phyloP scores from a whole-genome alignment of 257 asterid species.

The Schizonepeta tenuifolia region DNA sequence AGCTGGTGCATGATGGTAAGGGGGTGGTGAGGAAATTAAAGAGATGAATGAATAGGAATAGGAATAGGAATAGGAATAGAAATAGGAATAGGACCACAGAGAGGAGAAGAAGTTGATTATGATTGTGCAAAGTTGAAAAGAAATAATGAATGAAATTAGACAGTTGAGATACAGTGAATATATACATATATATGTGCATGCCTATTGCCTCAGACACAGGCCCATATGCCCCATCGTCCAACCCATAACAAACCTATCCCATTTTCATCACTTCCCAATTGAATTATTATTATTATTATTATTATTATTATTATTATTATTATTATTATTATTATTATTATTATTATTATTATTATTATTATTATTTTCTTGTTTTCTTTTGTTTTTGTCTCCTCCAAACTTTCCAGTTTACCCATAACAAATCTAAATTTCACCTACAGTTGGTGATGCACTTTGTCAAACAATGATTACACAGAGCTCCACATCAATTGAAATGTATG shows the following conservation, averaged over 20 bases:
- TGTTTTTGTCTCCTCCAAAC: not conserved
- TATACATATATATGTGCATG: no score
- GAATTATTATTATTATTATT: not conserved
- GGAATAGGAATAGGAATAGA: slow-evolving; percentile 40
- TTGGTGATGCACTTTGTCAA: no score
- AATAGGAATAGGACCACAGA: slow-evolving; percentile 46
- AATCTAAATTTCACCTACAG: no score
- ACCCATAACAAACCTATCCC: slow-evolving; percentile 13
- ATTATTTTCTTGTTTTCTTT: not conserved
- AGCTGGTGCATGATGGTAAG: slow-evolving; percentile 47
- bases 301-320: not conserved
- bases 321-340: not conserved
- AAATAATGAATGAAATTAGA: not conserved
- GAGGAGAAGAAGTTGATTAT: slow-evolving; percentile 22
- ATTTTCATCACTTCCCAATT: not conserved
- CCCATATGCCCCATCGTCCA: slow-evolving; percentile 7
- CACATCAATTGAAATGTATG: no score
- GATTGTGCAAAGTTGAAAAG: slow-evolving; percentile 26
- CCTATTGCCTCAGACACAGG: not conserved
- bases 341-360: not conserved
- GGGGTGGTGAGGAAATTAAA: slow-evolving; percentile 38
- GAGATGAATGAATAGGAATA: slow-evolving; percentile 31
- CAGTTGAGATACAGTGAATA: not conserved
- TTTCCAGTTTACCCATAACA: no score
- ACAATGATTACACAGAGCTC: no score